Base-by-base conservation (phyloP, 1,284 basidiomycete species). In the Trichosporon inkin region DNA sequence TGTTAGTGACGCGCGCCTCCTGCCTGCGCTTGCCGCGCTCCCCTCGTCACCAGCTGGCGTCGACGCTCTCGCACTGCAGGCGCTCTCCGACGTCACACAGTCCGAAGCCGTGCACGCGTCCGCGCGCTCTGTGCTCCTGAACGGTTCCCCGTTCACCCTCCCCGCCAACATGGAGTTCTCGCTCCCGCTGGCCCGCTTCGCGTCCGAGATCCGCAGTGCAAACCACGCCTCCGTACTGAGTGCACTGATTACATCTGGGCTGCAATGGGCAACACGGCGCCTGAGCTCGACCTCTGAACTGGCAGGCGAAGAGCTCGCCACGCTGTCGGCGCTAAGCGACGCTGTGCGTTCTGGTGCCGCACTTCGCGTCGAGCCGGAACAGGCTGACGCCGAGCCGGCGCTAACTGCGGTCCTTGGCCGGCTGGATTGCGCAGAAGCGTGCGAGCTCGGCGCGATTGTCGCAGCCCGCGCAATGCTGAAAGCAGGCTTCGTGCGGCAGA, bases 321-420 rank as follows among this genome's bases (percentile, higher is more conserved):
- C 56, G 1, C 34, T 71, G 1, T 22, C 39, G 0, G 34, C 49
- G 3, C 53, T 69, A 16, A 52, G 51, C 17, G 36, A 56, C 13
- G 52, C 62, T 3, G 52, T 62, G n/a, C 28, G 51, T 13, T 19
- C 17, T 1, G 57, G 22, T 13, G 41, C 53, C 5, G 10, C 19
- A 8, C 44, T 59, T 10, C 64, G 63, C 16, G 49, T 68, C 10
- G 69, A 69, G 44, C 75, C 85, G 37, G 87, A 86, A 63, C 66
- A 81, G 1, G 83, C 87, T 65, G 75, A 88, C 7, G 85, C 85
- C 0, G 93, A 97, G 62, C 87, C 90, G 0, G 78, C 92, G 22
- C 70, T 95, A 36, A 83, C 83, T 6, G 84, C 85, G 0, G 81
- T 85, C 2, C 79, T 90, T 37, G 86, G 87, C 67, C 81, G 84